Conservation (phyloP, 2,329 filamentous ascomycete genomes). For the Cryphonectria radicalis region DNA sequence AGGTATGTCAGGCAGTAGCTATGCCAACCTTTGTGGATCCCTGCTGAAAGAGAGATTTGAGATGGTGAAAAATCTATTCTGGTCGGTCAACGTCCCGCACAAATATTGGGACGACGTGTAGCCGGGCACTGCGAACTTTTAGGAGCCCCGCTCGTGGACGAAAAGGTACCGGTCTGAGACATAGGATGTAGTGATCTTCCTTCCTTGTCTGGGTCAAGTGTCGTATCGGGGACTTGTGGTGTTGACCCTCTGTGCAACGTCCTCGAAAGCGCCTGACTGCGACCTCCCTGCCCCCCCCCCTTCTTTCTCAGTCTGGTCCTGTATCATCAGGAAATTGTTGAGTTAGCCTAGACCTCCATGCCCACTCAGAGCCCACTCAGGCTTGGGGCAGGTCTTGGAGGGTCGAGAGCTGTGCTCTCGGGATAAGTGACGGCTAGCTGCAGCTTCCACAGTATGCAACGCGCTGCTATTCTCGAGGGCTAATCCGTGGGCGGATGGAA, state of each 20-base stretch:
- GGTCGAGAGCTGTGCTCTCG: slow-evolving; percentile 15
- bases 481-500: slow-evolving; percentile 13
- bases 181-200: neutral
- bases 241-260: slow-evolving; percentile 6
- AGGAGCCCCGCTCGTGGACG: neutral
- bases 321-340: neutral
- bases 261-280: neutral
- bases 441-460: slow-evolving; percentile 13
- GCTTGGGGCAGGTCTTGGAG: neutral
- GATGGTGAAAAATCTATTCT: neutral
- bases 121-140: neutral
- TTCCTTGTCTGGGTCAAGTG: neutral
- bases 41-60: neutral
- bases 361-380: neutral
- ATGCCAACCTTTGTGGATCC: neutral
- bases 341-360: neutral
- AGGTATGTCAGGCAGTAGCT: neutral
- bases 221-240: slow-evolving; percentile 3
- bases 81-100: neutral
- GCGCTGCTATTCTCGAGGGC: slow-evolving; percentile 20
- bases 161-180: slow-evolving; percentile 6
- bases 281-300: neutral
- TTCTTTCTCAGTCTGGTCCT: neutral
- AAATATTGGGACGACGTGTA: neutral
- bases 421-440: slow-evolving; percentile 11